Evolutionary conservation across 208 protist species (phyloP).

Genomic region (Leishmania mexicana): DNA sequence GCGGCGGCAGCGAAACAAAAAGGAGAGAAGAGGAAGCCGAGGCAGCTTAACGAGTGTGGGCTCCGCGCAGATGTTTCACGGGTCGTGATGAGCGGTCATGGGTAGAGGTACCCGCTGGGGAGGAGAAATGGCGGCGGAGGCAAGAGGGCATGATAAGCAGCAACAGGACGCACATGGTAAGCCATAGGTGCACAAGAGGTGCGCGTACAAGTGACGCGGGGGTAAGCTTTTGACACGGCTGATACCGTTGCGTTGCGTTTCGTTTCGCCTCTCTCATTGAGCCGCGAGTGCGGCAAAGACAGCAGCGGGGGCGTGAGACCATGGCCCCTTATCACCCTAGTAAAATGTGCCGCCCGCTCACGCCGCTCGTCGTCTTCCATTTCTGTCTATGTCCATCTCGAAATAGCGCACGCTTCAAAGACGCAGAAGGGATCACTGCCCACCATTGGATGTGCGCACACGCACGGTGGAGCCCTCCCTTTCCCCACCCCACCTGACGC

Average conservation of each 20-base stretch:
- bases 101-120: not conserved
- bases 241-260: not conserved
- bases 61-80: not conserved
- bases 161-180: not conserved
- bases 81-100: not conserved
- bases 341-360: not conserved
- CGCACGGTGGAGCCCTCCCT: not conserved
- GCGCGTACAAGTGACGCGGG: not conserved
- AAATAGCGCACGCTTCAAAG: not conserved
- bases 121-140: not conserved
- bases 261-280: not conserved
- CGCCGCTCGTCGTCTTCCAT: not conserved
- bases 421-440: not conserved
- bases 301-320: not conserved
- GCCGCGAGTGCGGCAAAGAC: not conserved
- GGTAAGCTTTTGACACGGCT: not conserved
- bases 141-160: not conserved
- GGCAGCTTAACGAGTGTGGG: not conserved
- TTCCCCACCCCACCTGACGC: too few relatives aligned
- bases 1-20: not conserved
- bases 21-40: not conserved
- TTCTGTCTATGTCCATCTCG: not conserved
- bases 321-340: not conserved
- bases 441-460: not conserved
- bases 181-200: not conserved